Evolutionary conservation across 164 flowering plant species (phyloP).

Genomic region (Nymphaea colorata): DNA sequence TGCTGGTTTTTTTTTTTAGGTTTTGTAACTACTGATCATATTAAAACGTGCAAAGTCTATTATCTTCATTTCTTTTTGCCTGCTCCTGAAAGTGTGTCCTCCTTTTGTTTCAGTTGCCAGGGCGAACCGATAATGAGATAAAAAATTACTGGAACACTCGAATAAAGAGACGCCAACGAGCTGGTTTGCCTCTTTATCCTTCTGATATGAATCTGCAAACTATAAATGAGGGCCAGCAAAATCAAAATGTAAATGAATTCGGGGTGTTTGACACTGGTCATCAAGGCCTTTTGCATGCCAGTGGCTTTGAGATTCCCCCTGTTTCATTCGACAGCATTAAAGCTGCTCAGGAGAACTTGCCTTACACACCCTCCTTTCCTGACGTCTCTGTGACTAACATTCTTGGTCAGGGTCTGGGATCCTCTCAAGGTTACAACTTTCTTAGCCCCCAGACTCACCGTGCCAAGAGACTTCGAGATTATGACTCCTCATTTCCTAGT

Average conservation of each 20-base stretch:
- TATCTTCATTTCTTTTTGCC: neutral
- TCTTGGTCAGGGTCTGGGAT: slow-evolving; percentile 28
- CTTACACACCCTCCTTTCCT: slow-evolving; percentile 31
- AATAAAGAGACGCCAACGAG: slow-evolving; percentile 78
- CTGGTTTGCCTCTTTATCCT: slow-evolving; percentile 90
- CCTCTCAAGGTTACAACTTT: slow-evolving; percentile 30
- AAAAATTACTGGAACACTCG: slow-evolving; percentile 98
- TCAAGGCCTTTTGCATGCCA: slow-evolving; percentile 28
- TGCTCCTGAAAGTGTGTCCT: neutral
- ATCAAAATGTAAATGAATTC: slow-evolving; percentile 20
- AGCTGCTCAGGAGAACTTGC: slow-evolving; percentile 23
- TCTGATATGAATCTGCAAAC: slow-evolving; percentile 47
- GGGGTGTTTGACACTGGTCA: slow-evolving; percentile 20
- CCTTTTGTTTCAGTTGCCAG: slow-evolving; percentile 58
- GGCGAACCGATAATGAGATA: slow-evolving; percentile 98
- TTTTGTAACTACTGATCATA: neutral
- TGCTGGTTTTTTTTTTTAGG: neutral
- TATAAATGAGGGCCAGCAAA: slow-evolving; percentile 32
- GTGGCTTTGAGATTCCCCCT: slow-evolving; percentile 41
- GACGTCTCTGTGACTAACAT: slow-evolving; percentile 33
- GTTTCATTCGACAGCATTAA: slow-evolving; percentile 41
- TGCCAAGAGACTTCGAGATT: slow-evolving; percentile 44
- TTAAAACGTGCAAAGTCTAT: neutral
- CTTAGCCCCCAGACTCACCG: slow-evolving; percentile 22
- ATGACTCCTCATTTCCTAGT: slow-evolving; percentile 23